Conservation (phyloP, 805 yeast genomes). For the Kuraishia capsulata region DNA sequence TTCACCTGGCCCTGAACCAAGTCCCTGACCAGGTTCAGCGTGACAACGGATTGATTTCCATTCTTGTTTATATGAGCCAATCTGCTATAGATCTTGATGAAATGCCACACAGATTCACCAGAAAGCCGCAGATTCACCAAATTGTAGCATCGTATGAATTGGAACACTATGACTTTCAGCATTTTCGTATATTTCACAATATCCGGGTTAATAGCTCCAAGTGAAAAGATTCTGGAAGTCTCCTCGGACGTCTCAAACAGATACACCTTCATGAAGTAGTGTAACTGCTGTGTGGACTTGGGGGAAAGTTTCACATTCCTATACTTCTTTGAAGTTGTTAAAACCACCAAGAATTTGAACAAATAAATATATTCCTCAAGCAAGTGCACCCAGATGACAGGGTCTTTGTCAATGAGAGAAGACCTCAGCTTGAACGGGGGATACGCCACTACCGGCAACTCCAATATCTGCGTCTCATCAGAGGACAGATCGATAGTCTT, state of each 20-base stretch:
- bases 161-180: slow-evolving; percentile 41
- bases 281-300: slow-evolving; percentile 50
- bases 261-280: slow-evolving; percentile 46
- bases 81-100: slow-evolving; percentile 43
- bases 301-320: slow-evolving; percentile 31
- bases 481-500: background rate
- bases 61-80: slow-evolving; percentile 18
- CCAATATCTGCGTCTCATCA: slow-evolving; percentile 9
- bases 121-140: slow-evolving; percentile 45
- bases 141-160: slow-evolving; percentile 41
- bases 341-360: slow-evolving; percentile 34
- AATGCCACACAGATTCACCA: slow-evolving; percentile 59
- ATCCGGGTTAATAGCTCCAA: slow-evolving; percentile 68
- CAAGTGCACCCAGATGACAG: slow-evolving; percentile 74
- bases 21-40: slow-evolving; percentile 31
- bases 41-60: slow-evolving; percentile 20
- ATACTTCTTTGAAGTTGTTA: slow-evolving; percentile 18
- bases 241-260: slow-evolving; percentile 56
- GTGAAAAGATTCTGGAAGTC: slow-evolving; percentile 47
- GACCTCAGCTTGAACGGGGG: slow-evolving; percentile 73
- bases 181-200: slow-evolving; percentile 42
- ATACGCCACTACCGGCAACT: slow-evolving; percentile 55
- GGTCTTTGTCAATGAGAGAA: slow-evolving; percentile 73
- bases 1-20: slow-evolving; percentile 47
- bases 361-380: slow-evolving; percentile 53